Conservation (phyloP, 805 yeast genomes). For the Teunomyces cretensis region DNA sequence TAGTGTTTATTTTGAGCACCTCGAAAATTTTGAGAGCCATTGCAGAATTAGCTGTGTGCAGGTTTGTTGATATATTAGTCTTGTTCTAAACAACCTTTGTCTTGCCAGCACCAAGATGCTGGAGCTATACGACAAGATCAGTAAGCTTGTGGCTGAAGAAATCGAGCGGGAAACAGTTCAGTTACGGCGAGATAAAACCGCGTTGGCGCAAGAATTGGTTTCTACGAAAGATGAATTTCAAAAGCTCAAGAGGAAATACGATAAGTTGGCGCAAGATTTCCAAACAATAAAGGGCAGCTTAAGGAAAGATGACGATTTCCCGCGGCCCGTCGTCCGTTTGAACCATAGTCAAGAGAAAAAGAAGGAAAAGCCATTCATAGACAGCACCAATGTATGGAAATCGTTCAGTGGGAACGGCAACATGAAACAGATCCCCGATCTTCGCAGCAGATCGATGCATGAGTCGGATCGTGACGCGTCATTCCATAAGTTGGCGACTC, state of each 20-base stretch:
- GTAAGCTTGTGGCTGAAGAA: constrained; percentile 3
- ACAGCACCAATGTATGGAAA: constrained; percentile 4
- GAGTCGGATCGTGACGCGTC: constrained; percentile 12
- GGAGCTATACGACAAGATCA: constrained; percentile 1
- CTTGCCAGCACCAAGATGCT: neutral
- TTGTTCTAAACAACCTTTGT: too few species aligned
- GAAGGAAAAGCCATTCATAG: neutral
- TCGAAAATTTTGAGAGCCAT: constrained; percentile 3
- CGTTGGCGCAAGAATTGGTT: neutral
- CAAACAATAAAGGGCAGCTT: neutral
- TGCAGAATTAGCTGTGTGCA: neutral
- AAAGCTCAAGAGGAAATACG: neutral
- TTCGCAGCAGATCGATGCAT: constrained; percentile 11
- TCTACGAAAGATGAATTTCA: neutral
- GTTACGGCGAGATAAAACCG: neutral
- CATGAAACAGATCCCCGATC: constrained; percentile 9
- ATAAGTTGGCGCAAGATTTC: neutral
- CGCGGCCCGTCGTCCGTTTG: neutral
- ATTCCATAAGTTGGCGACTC: constrained; percentile 24
- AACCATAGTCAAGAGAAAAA: neutral
- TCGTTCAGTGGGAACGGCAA: constrained; percentile 5
- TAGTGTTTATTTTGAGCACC: neutral
- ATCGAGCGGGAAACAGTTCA: neutral
- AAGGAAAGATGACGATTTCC: neutral
- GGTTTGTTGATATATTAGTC: neutral